phyloP scores from a whole-genome alignment of 345 rosid genomes.

The Eucalyptus dawsonii region DNA sequence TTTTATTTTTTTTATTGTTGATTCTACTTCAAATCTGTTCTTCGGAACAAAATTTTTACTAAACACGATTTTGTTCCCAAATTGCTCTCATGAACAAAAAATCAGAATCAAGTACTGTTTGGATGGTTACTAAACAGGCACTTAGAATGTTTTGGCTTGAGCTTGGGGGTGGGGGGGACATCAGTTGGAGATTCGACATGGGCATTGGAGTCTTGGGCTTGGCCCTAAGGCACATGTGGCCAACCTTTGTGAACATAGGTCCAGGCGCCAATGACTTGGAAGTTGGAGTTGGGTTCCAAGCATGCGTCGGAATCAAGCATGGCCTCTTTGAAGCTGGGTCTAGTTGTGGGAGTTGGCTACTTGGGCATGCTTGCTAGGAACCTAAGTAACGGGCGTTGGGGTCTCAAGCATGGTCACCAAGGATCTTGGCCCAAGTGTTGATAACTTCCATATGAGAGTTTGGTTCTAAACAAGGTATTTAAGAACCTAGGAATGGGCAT shows the following conservation, averaged over 20 bases:
- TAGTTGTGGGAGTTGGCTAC: background rate
- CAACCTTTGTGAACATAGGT: background rate
- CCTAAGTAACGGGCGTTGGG: background rate
- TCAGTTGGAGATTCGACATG: accelerated
- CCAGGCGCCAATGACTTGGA: background rate
- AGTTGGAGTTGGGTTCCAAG: background rate
- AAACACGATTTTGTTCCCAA: no score
- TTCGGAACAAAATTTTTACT: accelerated
- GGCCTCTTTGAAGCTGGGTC: background rate
- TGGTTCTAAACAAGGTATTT: background rate
- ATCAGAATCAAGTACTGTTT: accelerated
- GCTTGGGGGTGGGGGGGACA: background rate
- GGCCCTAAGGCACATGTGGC: background rate
- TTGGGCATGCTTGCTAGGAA: background rate
- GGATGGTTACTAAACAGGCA: no score
- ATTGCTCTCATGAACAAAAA: no score
- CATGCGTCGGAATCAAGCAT: background rate
- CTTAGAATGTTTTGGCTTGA: no score
- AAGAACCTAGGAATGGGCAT: background rate
- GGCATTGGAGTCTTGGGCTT: background rate
- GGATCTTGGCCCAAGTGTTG: background rate
- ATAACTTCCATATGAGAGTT: background rate
- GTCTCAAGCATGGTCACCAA: background rate
- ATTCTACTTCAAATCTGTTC: no score
- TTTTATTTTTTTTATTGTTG: no score